Evolutionary conservation across 2,329 filamentous ascomycete species (phyloP), one percentile per base, ranked within the genome.

Genomic region (Penicillium corylophilum): DNA sequence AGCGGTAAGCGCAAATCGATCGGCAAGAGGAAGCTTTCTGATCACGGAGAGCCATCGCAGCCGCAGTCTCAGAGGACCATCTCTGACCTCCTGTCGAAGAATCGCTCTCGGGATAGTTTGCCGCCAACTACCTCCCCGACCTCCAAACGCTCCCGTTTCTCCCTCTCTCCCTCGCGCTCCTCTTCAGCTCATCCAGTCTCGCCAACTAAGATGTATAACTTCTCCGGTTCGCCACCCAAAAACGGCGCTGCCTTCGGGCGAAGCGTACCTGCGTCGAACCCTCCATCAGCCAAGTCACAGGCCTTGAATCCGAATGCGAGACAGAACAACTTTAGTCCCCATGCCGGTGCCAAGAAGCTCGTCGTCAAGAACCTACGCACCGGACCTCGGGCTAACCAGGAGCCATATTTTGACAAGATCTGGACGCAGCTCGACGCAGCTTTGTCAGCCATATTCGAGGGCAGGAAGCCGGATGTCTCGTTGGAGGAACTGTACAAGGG

Each of bases 281-380:
- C 50, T 9, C 46, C 44, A 2, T 54, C 51, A 51, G 20, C 63
- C 61, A 64, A 71, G 55, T 26, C 50, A 39, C 60, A 57, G 57
- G 16, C 62, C 3, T 58, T 73, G 60, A 65, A 74, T 65, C 46
- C 63, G 62, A 49, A 65, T 8, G 56, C 66, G 35, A 71, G 68
- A 18, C 69, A 71, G 43, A 71, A 69, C 48, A 76, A 77, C 45
- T 89, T 92, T 66, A 88, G 87, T 61, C 86, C 90, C 12, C 84
- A 89, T 64, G 79, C 81, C 10, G 91, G 90, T 28, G 86, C 90
- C 18, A 92, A 88, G 78, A 92, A 88, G 72, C 82, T 99, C 41
- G 83, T 93, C n/a, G 89, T 99, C 64, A 96, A 96, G 81, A 97
- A 96, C 69, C 81, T 96, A 57, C 85, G 87, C 53, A 80, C 82